Evolutionary conservation across 2,329 filamentous ascomycete species (phyloP).

Genomic region (Hymenotorrendiella dingleyae): DNA sequence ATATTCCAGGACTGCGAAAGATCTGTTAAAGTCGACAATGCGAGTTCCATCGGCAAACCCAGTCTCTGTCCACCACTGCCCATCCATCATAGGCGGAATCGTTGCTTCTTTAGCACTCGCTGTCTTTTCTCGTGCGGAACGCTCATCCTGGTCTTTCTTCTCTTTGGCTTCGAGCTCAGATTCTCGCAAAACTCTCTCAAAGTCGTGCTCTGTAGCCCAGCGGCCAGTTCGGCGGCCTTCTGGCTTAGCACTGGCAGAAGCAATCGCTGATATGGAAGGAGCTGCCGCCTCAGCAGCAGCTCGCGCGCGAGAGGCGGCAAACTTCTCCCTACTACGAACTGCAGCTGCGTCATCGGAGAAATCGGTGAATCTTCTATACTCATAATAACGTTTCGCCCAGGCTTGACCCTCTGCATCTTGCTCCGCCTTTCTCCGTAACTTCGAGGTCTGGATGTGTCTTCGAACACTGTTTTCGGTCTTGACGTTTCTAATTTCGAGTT

Average conservation of each 20-base stretch:
- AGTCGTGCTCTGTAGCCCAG: constrained; percentile 66
- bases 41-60: constrained; percentile 63
- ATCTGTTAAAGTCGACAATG: constrained; percentile 56
- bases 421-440: constrained; percentile 14
- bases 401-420: constrained; percentile 21
- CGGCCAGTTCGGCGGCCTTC: constrained; percentile 49
- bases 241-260: constrained; percentile 48
- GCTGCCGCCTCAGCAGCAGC: constrained; percentile 24
- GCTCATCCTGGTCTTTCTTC: constrained; percentile 58
- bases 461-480: constrained; percentile 15
- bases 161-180: constrained; percentile 68
- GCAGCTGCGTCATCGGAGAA: constrained; percentile 25
- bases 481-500: constrained; percentile 16
- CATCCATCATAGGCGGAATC: constrained; percentile 63
- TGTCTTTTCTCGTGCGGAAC: constrained; percentile 61
- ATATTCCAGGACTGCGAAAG: constrained; percentile 66
- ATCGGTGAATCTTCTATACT: constrained; percentile 27
- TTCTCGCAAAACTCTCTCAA: constrained; percentile 66
- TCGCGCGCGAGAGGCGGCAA: constrained; percentile 22
- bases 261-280: constrained; percentile 15
- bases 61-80: constrained; percentile 51
- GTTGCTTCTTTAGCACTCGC: constrained; percentile 72
- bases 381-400: constrained; percentile 24
- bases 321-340: constrained; percentile 26
- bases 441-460: constrained; percentile 13